A percentile compares a stretch with the other conserved stretches of the same genome.
phyloP scores from a whole-genome alignment of 345 rosid genomes.

The Bruguiera gymnorhiza region DNA sequence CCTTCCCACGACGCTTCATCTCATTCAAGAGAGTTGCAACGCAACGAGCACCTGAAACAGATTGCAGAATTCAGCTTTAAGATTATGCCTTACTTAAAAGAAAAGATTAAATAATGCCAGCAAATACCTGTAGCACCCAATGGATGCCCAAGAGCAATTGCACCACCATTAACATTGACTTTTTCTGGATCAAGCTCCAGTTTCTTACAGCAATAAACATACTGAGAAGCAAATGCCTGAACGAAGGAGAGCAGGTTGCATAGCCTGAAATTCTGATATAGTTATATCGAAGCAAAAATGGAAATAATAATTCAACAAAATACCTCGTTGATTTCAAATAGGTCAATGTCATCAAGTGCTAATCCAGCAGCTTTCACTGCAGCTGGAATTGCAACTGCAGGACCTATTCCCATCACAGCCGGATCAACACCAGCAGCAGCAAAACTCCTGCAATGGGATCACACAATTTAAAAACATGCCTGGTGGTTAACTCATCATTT shows the following conservation, averaged over 20 bases:
- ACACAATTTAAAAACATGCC: too few species aligned
- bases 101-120: too few species aligned
- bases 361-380: conserved; percentile 84
- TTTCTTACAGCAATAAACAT: conserved; percentile 74
- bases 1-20: conserved; percentile 90
- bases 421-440: conserved; percentile 97
- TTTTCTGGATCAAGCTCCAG: conserved; percentile 64
- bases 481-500: too few species aligned
- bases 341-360: conserved; percentile 56
- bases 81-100: not conserved
- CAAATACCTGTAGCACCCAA: conserved; percentile 85
- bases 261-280: not conserved
- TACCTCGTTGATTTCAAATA: conserved; percentile 96
- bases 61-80: conserved; percentile 3
- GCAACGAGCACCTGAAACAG: conserved; percentile 70
- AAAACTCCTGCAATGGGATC: conserved; percentile 56
- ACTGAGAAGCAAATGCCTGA: conserved; percentile 99
- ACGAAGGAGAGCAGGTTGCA: conserved; percentile 8
- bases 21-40: conserved; percentile 79
- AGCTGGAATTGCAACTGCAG: conserved; percentile 90
- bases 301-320: too few species aligned
- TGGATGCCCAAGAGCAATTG: conserved; percentile 94
- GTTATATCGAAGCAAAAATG: too few species aligned
- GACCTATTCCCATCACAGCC: conserved; percentile 91
- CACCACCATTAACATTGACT: conserved; percentile 96